These are phyloP conservation scores for Neolentinus lepideus DNA, from an alignment of 1,284 basidiomycete species.

Conservation along the genomic window DNA sequence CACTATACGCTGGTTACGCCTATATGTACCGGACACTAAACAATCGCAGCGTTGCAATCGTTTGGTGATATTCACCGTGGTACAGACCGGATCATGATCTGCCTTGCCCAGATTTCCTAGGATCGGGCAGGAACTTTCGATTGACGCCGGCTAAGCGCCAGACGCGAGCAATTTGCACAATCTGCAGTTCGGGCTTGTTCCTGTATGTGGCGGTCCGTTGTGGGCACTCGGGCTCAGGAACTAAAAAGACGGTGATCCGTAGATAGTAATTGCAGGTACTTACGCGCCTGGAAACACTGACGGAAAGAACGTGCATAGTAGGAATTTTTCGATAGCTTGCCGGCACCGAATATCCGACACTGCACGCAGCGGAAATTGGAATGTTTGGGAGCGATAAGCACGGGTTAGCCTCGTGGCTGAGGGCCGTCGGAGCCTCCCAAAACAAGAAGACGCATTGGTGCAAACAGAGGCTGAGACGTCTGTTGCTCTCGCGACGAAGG, in stretches of 20 bases:
- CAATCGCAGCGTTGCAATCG: too few relatives aligned
- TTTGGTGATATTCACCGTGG: too few relatives aligned
- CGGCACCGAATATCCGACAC: neutral
- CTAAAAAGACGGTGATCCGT: too few relatives aligned
- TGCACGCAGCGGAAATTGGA: neutral
- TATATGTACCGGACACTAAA: too few relatives aligned
- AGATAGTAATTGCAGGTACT: too few relatives aligned
- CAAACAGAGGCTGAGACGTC: neutral
- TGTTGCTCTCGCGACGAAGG: neutral
- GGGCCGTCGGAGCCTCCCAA: neutral
- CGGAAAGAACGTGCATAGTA: neutral
- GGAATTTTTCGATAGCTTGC: neutral
- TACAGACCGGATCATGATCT: neutral
- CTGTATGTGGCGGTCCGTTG: neutral
- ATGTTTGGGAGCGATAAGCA: neutral
- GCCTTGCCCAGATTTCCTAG: neutral
- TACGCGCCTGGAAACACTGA: too few relatives aligned
- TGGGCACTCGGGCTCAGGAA: too few relatives aligned
- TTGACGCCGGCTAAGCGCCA: neutral
- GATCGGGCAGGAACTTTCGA: neutral
- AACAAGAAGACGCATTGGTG: neutral
- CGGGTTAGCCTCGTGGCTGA: neutral
- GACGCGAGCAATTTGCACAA: neutral
- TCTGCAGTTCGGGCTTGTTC: neutral
- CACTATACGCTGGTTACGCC: too few relatives aligned